Evolutionary conservation across 2,329 filamentous ascomycete genomes (phyloP).

Genomic region (Cadophora sp.): DNA sequence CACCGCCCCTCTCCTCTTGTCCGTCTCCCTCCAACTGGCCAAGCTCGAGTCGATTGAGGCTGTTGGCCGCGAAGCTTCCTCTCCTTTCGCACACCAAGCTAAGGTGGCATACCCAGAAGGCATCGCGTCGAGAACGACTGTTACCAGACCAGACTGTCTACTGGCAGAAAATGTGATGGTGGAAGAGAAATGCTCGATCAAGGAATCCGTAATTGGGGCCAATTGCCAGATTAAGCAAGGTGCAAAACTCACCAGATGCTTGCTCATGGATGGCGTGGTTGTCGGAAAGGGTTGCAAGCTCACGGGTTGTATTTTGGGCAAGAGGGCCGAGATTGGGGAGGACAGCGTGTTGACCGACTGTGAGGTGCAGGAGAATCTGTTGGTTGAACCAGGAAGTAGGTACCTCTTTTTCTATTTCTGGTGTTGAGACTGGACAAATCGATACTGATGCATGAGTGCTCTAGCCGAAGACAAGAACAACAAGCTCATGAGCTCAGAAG

Average conservation of each 20-base stretch:
- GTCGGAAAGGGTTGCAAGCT: slow-evolving; percentile 85
- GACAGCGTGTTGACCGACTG: slow-evolving; percentile 83
- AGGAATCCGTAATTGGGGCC: slow-evolving; percentile 86
- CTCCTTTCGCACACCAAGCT: slow-evolving; percentile 76
- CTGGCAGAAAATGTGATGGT: slow-evolving; percentile 89
- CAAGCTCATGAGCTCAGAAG: slow-evolving; percentile 72
- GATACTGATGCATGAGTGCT: slow-evolving; percentile 28
- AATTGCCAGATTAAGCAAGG: slow-evolving; percentile 87
- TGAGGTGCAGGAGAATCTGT: slow-evolving; percentile 88
- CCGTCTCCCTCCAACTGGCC: slow-evolving; percentile 83
- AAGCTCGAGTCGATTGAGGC: slow-evolving; percentile 79
- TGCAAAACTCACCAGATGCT: slow-evolving; percentile 84
- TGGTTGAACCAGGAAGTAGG: slow-evolving; percentile 81
- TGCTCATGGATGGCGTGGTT: slow-evolving; percentile 91
- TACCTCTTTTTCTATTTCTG: slow-evolving; percentile 35
- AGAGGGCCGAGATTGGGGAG: slow-evolving; percentile 82
- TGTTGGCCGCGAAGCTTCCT: slow-evolving; percentile 60
- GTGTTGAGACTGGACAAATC: slow-evolving; percentile 6
- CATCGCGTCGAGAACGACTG: slow-evolving; percentile 80
- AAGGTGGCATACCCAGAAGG: slow-evolving; percentile 87
- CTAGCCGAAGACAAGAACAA: slow-evolving; percentile 71
- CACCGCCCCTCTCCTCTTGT: slow-evolving; percentile 80
- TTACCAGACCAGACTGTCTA: slow-evolving; percentile 81
- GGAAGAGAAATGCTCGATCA: slow-evolving; percentile 89
- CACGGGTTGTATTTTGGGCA: slow-evolving; percentile 86